Base-by-base conservation (phyloP, 495 filamentous ascomycete genomes). In the Aspergillus incahuasiensis region DNA sequence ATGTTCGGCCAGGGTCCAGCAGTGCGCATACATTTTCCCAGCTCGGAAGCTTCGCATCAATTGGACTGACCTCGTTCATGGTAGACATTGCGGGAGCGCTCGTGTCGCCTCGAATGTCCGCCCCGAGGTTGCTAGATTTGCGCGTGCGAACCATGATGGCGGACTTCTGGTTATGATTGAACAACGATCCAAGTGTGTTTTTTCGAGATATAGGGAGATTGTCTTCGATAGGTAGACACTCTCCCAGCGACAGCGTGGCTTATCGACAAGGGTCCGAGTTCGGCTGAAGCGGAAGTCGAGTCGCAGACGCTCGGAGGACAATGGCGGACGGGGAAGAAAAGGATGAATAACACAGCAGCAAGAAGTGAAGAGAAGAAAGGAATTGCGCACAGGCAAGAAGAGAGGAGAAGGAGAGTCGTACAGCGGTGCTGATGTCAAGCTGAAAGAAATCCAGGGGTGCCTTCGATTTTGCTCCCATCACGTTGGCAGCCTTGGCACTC, bases 61-160 rank as follows among this genome's bases (percentile, higher is more conserved):
- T 73, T 8, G 76, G 74, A 48, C 76, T 73, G 38, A 69, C 66
- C 50, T 73, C 72, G 32, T 78, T 77, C 63, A 80, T 76, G 16
- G 79, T 82, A 34, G 79, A 77, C 60, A 81, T 73, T 34, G 78
- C 77, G 42, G 78, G 73, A 13, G 73, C 77, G 48, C 74, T 72
- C 18, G 77, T 81, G 59, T 81, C 78, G 25, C 78, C 78, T 54
- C 74, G 72, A 52, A 78, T 78, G 56, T 79, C 77, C 52, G 67
- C 76, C 43, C 78, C 77, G 40, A 82, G 65, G 57, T 66, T 71
- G 61, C 73, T 79, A 32, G 78, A 79, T 49, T 67, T 74, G 63
- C 77, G 69, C 60, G 74, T 66, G 21, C 76, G 77, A 57, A 70
- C 66, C 74, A 78, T 78, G 61, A 20, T 55, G 19, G 16, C 16